phyloP scores from a whole-genome alignment of 257 asterid genomes.

The Plantago ovata region DNA sequence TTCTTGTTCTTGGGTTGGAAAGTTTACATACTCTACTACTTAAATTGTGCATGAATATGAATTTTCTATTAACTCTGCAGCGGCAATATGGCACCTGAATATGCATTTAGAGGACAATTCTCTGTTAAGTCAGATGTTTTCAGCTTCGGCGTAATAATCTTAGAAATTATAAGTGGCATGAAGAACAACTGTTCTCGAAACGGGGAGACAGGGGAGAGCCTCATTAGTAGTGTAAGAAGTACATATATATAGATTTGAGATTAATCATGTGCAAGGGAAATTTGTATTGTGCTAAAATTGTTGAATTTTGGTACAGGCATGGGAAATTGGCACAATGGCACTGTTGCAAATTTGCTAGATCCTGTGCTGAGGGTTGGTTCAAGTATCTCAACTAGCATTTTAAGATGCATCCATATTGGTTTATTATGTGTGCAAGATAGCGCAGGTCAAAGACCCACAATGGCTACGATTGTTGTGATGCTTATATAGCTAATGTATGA shows the following conservation, averaged over 20 bases:
- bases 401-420: neutral
- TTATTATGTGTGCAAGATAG: neutral
- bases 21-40: too few relatives aligned
- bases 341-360: slow-evolving; percentile 7
- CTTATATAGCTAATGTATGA: neutral
- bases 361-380: slow-evolving; percentile 9
- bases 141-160: slow-evolving; percentile 11
- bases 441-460: neutral
- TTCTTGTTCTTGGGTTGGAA: neutral
- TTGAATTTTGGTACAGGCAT: neutral
- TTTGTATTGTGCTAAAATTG: neutral
- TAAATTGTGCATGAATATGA: neutral
- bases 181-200: neutral
- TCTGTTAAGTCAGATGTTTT: slow-evolving; percentile 14
- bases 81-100: slow-evolving; percentile 10
- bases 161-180: slow-evolving; percentile 16
- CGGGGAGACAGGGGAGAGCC: neutral
- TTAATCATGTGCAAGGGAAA: neutral
- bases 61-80: neutral
- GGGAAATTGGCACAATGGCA: slow-evolving; percentile 19
- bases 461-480: neutral
- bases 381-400: neutral
- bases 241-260: neutral
- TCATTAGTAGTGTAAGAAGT: slow-evolving; percentile 8
- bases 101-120: slow-evolving; percentile 7